Conservation (phyloP, 2,329 filamentous ascomycete genomes). For the Exophiala phaeomuriformis region DNA sequence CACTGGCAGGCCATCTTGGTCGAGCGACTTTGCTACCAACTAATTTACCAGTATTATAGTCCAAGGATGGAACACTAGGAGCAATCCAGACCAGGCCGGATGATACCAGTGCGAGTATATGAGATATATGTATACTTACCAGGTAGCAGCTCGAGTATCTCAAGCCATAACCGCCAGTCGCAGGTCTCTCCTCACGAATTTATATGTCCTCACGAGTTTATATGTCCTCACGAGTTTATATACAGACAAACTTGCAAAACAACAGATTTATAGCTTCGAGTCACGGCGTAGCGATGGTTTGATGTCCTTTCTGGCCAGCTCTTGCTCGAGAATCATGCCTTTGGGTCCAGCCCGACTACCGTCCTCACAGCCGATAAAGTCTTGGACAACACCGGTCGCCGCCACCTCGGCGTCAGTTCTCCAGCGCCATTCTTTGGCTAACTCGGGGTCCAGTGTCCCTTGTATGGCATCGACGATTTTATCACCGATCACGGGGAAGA, state of each 20-base stretch:
- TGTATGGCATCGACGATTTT: slow-evolving; percentile 44
- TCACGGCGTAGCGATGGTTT: not conserved
- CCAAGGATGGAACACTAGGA: no score
- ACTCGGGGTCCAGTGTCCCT: slow-evolving; percentile 37
- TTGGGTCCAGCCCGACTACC: slow-evolving; percentile 37
- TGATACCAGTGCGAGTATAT: no score
- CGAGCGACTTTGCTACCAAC: no score
- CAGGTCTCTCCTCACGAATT: no score
- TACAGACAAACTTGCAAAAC: not conserved
- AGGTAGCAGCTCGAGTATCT: no score
- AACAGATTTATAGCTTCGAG: not conserved
- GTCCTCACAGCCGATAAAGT: slow-evolving; percentile 29
- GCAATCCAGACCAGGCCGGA: no score
- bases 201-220: no score
- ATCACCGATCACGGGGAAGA: slow-evolving; percentile 57
- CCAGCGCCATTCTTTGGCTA: slow-evolving; percentile 41
- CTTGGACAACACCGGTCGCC: slow-evolving; percentile 13
- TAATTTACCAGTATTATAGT: no score
- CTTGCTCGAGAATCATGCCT: slow-evolving; percentile 38
- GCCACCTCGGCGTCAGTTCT: slow-evolving; percentile 19
- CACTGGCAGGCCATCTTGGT: no score
- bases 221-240: no score
- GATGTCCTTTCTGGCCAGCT: slow-evolving; percentile 25
- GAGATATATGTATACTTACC: no score
- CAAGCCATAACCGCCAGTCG: no score